These are phyloP conservation scores for Zygoascus flipseniorum DNA, from an alignment of 805 yeast genomes.

Conservation along the genomic window DNA sequence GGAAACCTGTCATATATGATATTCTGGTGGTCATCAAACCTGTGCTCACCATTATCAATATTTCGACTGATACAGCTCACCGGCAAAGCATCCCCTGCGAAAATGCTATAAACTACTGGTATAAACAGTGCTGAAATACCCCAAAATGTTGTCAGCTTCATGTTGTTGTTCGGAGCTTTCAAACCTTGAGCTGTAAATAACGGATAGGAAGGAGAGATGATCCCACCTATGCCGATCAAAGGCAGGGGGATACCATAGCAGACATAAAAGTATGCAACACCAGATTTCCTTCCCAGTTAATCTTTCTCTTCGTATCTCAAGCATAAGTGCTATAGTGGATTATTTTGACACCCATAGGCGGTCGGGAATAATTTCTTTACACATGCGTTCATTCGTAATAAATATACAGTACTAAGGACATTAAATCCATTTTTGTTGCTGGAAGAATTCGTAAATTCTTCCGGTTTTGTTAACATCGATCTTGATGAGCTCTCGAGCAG, in stretches of 20 bases:
- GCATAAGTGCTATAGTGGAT: too few species aligned
- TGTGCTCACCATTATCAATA: conserved; percentile 71
- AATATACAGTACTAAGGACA: conserved; percentile 1
- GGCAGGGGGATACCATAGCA: too few species aligned
- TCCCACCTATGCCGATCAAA: neutral
- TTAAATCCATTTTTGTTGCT: conserved; percentile 79
- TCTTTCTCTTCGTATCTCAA: too few species aligned
- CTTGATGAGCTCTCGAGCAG: conserved; percentile 74
- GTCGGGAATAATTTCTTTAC: too few species aligned
- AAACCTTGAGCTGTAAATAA: neutral
- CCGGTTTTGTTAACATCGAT: conserved; percentile 83
- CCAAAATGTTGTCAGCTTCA: neutral
- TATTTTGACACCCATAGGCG: too few species aligned
- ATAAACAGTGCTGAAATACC: neutral
- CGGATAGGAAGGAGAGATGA: neutral
- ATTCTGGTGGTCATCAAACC: conserved; percentile 47
- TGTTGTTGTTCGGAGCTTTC: neutral
- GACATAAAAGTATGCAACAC: too few species aligned
- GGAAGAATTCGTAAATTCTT: conserved; percentile 86
- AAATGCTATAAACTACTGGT: neutral
- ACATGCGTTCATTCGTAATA: conserved; percentile 5
- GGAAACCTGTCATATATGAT: conserved; percentile 55
- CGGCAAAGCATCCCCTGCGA: conserved; percentile 24
- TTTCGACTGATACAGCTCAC: conserved; percentile 58
- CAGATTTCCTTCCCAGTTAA: too few species aligned